phyloP scores from a whole-genome alignment of 805 yeast genomes.

The Hanseniaspora thailandica region DNA sequence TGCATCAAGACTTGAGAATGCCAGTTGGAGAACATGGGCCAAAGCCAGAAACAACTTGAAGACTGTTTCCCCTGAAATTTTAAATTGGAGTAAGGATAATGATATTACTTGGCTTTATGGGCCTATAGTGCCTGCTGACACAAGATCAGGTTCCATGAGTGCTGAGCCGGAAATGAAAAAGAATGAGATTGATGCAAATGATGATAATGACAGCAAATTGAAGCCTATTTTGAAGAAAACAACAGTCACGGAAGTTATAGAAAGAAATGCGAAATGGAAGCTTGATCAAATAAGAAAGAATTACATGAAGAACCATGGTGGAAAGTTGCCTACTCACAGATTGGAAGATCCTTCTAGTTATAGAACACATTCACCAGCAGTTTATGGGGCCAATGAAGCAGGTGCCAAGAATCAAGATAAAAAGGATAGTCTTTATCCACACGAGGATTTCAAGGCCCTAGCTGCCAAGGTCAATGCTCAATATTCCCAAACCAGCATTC shows the following conservation, averaged over 20 bases:
- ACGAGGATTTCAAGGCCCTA: constrained; percentile 28
- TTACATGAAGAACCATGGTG: constrained; percentile 81
- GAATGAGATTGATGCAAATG: no score
- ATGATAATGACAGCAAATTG: constrained; percentile 26
- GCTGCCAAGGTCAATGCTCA: constrained; percentile 32
- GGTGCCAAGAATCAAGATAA: background rate
- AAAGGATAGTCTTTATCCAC: constrained; percentile 17
- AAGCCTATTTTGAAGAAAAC: constrained; percentile 85
- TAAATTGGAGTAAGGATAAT: constrained; percentile 93
- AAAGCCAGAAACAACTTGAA: constrained; percentile 65
- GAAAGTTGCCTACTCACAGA: constrained; percentile 18
- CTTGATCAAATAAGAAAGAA: constrained; percentile 50
- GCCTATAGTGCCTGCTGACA: constrained; percentile 37
- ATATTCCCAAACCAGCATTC: constrained; percentile 18
- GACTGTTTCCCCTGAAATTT: constrained; percentile 81
- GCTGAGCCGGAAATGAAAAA: constrained; percentile 22
- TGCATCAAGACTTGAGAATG: constrained; percentile 71
- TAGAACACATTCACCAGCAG: constrained; percentile 22
- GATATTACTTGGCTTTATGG: constrained; percentile 98
- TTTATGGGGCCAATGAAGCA: background rate
- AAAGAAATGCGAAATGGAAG: constrained; percentile 30
- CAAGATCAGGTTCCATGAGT: constrained; percentile 14
- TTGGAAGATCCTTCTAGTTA: constrained; percentile 21
- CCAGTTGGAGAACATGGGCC: constrained; percentile 98
- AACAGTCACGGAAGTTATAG: constrained; percentile 64